Evolutionary conservation across 208 protist genomes (phyloP), one percentile per base, ranked within the genome.

Genomic region (Wallacemonas collosoma): DNA sequence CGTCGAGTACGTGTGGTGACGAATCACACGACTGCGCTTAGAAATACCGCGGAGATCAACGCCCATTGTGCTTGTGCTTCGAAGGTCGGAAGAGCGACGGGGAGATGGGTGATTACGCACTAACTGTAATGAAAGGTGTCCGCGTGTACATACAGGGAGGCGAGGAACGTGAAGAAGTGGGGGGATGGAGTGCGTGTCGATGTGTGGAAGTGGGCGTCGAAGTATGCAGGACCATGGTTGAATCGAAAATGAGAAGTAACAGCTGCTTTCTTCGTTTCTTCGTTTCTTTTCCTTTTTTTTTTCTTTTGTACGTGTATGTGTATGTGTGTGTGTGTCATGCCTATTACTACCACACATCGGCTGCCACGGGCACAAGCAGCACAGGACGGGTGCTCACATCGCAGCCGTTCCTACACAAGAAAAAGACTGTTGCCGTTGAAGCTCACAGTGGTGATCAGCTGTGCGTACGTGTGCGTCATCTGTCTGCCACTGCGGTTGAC

Each of bases 1-100:
- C 77, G 98, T 83, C 72, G 88, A 98, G 84, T 96, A 95, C 58
- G 97, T 98, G 72, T 93, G 92, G 80, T 94, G 93, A 79, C 98
- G 97, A 76, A 97, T 82, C 79, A 93, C 86, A 71, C 90, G 88
- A 80, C 93, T 94, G 80, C 89, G 91, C 90, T 95, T 95, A 73
- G 88, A 87, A 65, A 97, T 89, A 68, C 93, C 93, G 55, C 87
- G 93, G 73, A 95, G 86, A 81, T 97, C 93, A 69, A 95, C 88
- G 78, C 93, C 93, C 93, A 97, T 97, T 41, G 83, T 79, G 70
- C 50, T 53, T 39, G 26, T 62, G 35, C 56, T 62, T 62, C 56
- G 17, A 44, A n/a, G 26, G n/a, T 38, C 7, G 62, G 38, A 68
- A 68, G 48, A 50, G 62, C 45, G 5, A 40, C 62, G 1, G 45